Base-by-base conservation (phyloP, 2,329 filamentous ascomycete species). In the Neopestalotiopsis sp. region DNA sequence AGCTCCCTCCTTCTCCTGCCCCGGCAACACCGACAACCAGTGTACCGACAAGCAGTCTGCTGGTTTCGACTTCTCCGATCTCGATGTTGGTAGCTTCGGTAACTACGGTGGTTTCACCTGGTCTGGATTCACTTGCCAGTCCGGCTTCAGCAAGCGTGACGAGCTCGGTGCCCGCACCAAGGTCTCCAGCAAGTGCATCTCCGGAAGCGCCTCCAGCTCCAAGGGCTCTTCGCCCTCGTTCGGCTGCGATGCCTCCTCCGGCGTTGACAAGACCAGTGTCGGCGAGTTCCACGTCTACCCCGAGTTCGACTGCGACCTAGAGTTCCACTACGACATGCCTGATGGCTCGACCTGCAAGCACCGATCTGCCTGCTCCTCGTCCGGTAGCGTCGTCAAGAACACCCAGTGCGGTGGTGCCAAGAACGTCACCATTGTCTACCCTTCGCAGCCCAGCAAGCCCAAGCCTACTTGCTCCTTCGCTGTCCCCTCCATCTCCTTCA, bases 361-460 rank as follows among this genome's bases (percentile, higher is more conserved):
- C 75, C 90, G 89, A 71, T 84, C 88, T 72, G 78, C 85, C 66
- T 97, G 94, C 88, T 88, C 85, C 72, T 84, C 86, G 67, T 83
- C 86, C 17, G 93, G 93, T 75, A 91, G 89, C 69, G 88, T 87
- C 61, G 86, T 98, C 75, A 83, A 89, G 82, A 98, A 98, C 88
- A 89, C 85, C 70, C 94, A 98, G 86, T 98, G 95, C 80, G 95
- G 94, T 88, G 95, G 95, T 81, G 95, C 95, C 72, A 94, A 88
- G 78, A 90, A 89, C 69, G 94, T 98, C 71, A 90, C 88, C 67
- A 90, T 98, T 78, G 82, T 90, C 79, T 89, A 86, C 81, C 86
- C 88, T 72, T 81, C 88, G 69, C 89, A 91, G 77, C 83, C 88
- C 71, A 80, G 86, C 71, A 85, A 86, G 76, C 78, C 84, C 69